Conservation (phyloP, 495 filamentous ascomycete genomes). For the Apodospora peruviana region DNA sequence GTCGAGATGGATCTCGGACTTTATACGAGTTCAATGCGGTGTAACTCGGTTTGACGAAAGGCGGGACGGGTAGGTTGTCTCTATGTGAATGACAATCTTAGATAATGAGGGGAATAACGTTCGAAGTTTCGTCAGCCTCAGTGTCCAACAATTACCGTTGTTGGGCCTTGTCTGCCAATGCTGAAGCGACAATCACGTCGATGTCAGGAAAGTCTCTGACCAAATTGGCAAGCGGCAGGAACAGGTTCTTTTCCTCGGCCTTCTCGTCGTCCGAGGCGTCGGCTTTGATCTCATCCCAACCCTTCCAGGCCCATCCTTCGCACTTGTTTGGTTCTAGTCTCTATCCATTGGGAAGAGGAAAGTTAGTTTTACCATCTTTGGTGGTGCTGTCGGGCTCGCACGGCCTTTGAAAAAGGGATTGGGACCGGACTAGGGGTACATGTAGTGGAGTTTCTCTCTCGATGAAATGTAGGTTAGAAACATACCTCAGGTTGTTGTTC, state of each 20-base stretch:
- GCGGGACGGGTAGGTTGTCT: too few species aligned
- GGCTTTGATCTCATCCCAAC: conserved; percentile 3
- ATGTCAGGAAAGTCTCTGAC: background rate
- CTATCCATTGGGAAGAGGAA: background rate
- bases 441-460: background rate
- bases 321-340: conserved; percentile 7
- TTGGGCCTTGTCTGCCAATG: too few species aligned
- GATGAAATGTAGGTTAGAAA: background rate
- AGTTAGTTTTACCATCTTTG: background rate
- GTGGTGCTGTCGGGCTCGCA: too few species aligned
- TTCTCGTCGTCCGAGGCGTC: background rate
- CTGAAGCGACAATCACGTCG: background rate
- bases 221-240: conserved; percentile 2
- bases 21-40: too few species aligned
- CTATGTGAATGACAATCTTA: too few species aligned
- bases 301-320: conserved; percentile 4
- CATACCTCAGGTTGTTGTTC: conserved; percentile 3
- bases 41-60: too few species aligned
- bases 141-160: too few species aligned
- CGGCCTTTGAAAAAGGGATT: too few species aligned
- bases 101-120: too few species aligned
- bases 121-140: too few species aligned
- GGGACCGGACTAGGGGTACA: background rate
- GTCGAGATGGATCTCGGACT: too few species aligned
- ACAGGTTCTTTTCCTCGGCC: background rate